Evolutionary conservation across 2,329 filamentous ascomycete genomes (phyloP).

Genomic region (Cadophora luteo-olivacea): DNA sequence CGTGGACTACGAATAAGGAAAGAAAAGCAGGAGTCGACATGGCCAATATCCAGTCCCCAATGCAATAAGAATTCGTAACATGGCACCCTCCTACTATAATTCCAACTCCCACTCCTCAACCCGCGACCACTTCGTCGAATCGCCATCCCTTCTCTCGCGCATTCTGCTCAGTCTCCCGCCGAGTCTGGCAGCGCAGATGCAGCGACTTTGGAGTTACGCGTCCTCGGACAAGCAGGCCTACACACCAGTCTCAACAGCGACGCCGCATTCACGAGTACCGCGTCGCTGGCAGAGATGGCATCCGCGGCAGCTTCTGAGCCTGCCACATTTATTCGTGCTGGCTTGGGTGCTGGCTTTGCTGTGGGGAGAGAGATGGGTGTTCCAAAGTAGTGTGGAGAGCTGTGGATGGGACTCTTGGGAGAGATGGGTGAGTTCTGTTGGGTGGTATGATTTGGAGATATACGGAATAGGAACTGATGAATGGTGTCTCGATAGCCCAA

Average conservation of each 20-base stretch:
- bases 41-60: constrained; percentile 24
- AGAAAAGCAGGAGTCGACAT: constrained; percentile 25
- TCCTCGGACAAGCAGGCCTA: constrained; percentile 4
- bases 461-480: not conserved
- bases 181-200: constrained; percentile 36
- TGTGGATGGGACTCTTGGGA: constrained; percentile 93
- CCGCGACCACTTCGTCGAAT: constrained; percentile 40
- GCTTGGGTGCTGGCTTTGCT: constrained; percentile 81
- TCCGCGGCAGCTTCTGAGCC: constrained; percentile 59
- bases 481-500: constrained; percentile 63
- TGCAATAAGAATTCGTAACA: constrained; percentile 23
- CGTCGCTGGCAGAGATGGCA: constrained; percentile 51
- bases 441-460: constrained; percentile 24
- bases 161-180: constrained; percentile 35
- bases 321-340: constrained; percentile 71
- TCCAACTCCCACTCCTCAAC: constrained; percentile 29
- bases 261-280: constrained; percentile 26
- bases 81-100: constrained; percentile 38
- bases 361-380: constrained; percentile 85
- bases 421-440: constrained; percentile 74
- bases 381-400: constrained; percentile 69
- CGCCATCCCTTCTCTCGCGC: constrained; percentile 39
- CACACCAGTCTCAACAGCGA: constrained; percentile 27
- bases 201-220: constrained; percentile 33
- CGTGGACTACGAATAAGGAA: not conserved